Base-by-base conservation (phyloP, 2,329 filamentous ascomycete species). In the Ophiocordyceps unilateralis region DNA sequence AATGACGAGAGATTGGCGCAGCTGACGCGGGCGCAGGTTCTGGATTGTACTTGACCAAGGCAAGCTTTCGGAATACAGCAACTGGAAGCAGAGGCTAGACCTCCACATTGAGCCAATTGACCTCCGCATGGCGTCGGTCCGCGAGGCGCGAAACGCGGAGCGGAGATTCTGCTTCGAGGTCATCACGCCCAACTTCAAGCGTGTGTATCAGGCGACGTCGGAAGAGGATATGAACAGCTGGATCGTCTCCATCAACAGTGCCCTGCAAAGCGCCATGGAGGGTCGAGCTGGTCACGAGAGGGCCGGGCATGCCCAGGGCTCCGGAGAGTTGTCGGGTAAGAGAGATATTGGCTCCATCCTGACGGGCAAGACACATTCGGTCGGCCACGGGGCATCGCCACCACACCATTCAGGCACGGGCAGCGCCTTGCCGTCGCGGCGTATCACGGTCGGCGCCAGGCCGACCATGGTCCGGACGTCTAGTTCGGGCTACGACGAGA, bases 41-140 rank as follows among this genome's bases (percentile, higher is more conserved):
- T 98, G 91, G 91, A 93, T 98, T 49, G 91, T 98, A 2, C 70
- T 98, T 39, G 93, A 96, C 58, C 88, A 94, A 61, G 91, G 91
- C 21, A 94, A 91, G 58, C 71, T 98, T 15, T 95, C 89, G 1
- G 91, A 98, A 57, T 98, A 98, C 62, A 94, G 88, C 58, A 96
- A 98, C 59, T 98, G 91, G 91, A 98, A 98, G 63, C 86, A 98
- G 58, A 89, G 78, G 58, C 74, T 98, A 21, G 91, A 98, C 60
- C 68, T 96, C 22, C 93, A 98, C 58, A 96, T 94, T 78, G 91
- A 96, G 2, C 91, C 91, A 0, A 96, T 98, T 50, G 93, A 98
- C 59, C 69, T 98, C 39, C 83, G 91, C 30, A 91, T 96, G 78
- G 91, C 91, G 10, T 96, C 91, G 15, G 93, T 98, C 15, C 78